Base-by-base conservation (phyloP, 2,329 filamentous ascomycete genomes). In the Aspergillus alliaceus region DNA sequence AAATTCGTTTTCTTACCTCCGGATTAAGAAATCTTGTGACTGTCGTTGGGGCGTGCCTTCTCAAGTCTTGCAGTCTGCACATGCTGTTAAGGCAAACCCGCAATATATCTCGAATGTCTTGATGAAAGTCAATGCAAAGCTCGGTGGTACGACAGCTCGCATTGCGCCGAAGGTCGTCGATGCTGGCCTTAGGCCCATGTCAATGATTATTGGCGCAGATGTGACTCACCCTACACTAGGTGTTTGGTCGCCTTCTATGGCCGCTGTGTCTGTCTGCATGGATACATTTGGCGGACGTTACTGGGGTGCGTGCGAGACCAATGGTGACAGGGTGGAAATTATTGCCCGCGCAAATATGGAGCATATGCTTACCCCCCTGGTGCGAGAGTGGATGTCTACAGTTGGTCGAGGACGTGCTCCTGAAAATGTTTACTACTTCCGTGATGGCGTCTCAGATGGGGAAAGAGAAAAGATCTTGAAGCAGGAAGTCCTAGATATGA, bases 91-190 rank as follows among this genome's bases (percentile, higher is more conserved):
- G 70, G 85, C 84, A 15, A 85, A 89, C 22, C 82, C 83, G 0
- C 95, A 99, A 67, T 98, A 98, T 75, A 89, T 90, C 67, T 95
- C 90, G 1, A 99, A 99, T 60, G 91, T 99, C 0, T 84, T 87
- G 62, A 95, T 99, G 91, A 99, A 99, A 79, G 86, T 99, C 63
- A 98, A 99, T 66, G 90, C 91, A 3, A 99, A 99, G 79, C 83
- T 99, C 2, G 95, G 95, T 14, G 95, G 95, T 6, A 83, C 85
- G 0, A 97, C 91, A 1, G 87, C 77, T 59, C 74, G 79, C 51
- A 80, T 79, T 2, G 66, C 80, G n/a, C 69, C 76, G 2, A 71
- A 69, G 78, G 52, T 80, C 72, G 44, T 70, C 68, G 35, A 70
- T 61, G 51, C 74, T 66, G 67, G 75, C 12, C 44, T 75, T 22